Evolutionary conservation across 2,329 filamentous ascomycete genomes (phyloP), one percentile per base, ranked within the genome.

Genomic region (Curvularia spicifera): DNA sequence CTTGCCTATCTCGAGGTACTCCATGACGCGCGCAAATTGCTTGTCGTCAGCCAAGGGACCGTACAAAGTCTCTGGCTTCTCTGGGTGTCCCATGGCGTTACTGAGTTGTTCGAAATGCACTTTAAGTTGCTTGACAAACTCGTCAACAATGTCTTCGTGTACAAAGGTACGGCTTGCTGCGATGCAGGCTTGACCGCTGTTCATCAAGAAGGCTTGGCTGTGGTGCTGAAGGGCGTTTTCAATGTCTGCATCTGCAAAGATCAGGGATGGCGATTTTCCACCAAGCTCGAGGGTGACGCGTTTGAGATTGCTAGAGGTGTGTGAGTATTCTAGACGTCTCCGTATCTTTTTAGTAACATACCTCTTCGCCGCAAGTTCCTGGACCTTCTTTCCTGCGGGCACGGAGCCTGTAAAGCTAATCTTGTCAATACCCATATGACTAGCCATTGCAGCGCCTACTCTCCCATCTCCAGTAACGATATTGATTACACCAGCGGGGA

Each of bases 121-220:
- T 53, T 73, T 74, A 6, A 76, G 61, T 26, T 59, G 51, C 40
- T 66, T 65, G n/a, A 73, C 53, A 52, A 76, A 75, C 18, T 68
- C 65, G 4, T 53, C 52, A 1, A 71, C 69, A 45, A 76, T 73
- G 40, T 60, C 56, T 46, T 70, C 67, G 35, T 76, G 71, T 4
- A 76, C 64, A 33, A 73, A 71, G 2, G 85, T 78, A 4, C 84
- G 78, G 4, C 82, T 83, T 54, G 83, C 85, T 0, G 85, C 84
- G 64, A 85, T 79, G 70, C 86, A 89, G 1, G 80, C 79, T 65
- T 88, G 85, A 0, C 84, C 84, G 40, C 80, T 81, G 67, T 85
- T 81, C 61, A 78, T 77, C 56, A 82, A 78, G 53, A 87, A 72
- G 44, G 59, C 63, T n/a, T 64, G 61, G 20, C 61, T 64, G 48